Percentiles rank a stretch among this genome's conserved stretches.
These are phyloP conservation scores for Stemphylium lycopersici DNA, from an alignment of 2,329 filamentous ascomycete species.

Conservation along the genomic window DNA sequence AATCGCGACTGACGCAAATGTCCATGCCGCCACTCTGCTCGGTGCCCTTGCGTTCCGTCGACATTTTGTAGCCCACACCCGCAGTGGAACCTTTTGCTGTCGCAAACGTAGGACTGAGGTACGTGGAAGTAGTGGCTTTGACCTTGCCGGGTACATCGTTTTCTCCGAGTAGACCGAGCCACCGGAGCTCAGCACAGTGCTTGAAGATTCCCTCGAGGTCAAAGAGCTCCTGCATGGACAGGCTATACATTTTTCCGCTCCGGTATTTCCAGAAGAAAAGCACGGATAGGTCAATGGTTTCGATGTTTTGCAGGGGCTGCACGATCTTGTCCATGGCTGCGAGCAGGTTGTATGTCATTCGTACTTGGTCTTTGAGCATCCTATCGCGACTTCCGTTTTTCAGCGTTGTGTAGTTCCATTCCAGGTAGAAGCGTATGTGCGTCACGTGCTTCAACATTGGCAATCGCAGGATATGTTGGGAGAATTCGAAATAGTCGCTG, in stretches of 20 bases:
- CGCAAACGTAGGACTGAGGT: slow-evolving; percentile 22
- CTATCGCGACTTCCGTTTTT: slow-evolving; percentile 23
- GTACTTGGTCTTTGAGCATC: slow-evolving; percentile 36
- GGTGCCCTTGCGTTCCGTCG: slow-evolving; percentile 38
- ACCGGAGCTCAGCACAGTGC: slow-evolving; percentile 39
- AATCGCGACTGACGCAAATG: slow-evolving; percentile 40
- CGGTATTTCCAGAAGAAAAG: slow-evolving; percentile 46
- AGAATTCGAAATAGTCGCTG: slow-evolving; percentile 43
- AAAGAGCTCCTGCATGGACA: slow-evolving; percentile 46
- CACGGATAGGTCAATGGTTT: slow-evolving; percentile 41
- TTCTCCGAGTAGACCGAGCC: slow-evolving; percentile 37
- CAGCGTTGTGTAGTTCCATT: slow-evolving; percentile 43
- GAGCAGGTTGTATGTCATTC: slow-evolving; percentile 40
- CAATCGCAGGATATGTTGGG: slow-evolving; percentile 41
- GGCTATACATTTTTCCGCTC: slow-evolving; percentile 40
- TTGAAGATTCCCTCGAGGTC: slow-evolving; percentile 46
- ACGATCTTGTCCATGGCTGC: slow-evolving; percentile 42
- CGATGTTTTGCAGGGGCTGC: slow-evolving; percentile 27
- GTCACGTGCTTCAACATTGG: slow-evolving; percentile 37
- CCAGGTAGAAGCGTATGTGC: slow-evolving; percentile 43
- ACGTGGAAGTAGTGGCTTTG: slow-evolving; percentile 8
- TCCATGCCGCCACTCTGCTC: slow-evolving; percentile 47
- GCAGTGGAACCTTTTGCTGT: slow-evolving; percentile 17
- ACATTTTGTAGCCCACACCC: slow-evolving; percentile 45
- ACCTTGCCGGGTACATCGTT: slow-evolving; percentile 24